Evolutionary conservation across 208 protist genomes (phyloP).

Genomic region (Acanthamoeba castellanii): DNA sequence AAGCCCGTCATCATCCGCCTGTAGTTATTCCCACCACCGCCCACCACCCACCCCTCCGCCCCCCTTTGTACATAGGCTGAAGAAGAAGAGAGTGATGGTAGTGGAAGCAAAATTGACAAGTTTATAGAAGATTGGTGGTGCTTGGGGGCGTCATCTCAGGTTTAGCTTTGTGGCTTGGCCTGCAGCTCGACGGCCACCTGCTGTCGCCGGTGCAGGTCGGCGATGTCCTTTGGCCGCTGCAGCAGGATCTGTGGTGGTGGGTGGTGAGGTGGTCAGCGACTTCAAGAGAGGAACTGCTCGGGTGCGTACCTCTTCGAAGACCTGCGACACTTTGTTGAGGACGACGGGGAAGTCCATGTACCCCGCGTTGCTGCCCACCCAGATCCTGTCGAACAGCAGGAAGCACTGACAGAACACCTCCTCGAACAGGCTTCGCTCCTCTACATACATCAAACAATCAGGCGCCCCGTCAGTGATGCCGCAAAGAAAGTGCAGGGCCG

Average conservation of each 20-base stretch:
- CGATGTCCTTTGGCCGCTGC: constrained; percentile 3
- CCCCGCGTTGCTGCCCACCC: constrained; percentile 30
- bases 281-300: neutral
- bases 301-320: constrained; percentile 4
- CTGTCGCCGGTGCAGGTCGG: neutral
- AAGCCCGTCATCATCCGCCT: constrained; percentile 67
- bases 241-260: neutral
- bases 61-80: too few species aligned
- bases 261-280: too few species aligned
- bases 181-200: neutral
- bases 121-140: too few species aligned
- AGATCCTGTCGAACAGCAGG: constrained; percentile 30
- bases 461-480: neutral
- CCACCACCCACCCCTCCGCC: too few species aligned
- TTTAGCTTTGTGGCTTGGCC: neutral
- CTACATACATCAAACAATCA: neutral
- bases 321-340: neutral
- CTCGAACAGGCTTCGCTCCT: constrained; percentile 45
- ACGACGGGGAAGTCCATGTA: constrained; percentile 62
- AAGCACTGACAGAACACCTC: constrained; percentile 40
- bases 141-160: neutral
- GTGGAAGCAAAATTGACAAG: too few species aligned
- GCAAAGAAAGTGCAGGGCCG: neutral
- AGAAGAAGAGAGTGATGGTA: too few species aligned
- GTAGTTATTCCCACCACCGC: neutral